Conservation (phyloP, 2,329 filamentous ascomycete genomes). For the Neofusicoccum umdonicola region DNA sequence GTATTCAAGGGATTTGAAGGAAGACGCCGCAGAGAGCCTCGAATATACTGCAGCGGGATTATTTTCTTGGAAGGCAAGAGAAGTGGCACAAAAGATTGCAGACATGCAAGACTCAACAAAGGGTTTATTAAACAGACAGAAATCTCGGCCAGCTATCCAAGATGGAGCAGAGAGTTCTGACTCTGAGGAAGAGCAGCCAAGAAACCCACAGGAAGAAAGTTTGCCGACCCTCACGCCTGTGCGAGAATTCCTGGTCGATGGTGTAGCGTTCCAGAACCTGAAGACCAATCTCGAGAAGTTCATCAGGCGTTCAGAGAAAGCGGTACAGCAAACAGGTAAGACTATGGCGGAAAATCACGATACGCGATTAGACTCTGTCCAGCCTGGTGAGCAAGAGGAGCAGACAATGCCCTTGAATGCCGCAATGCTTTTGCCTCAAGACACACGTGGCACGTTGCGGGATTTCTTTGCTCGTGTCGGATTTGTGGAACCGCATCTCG, state of each 20-base stretch:
- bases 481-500: constrained; percentile 17
- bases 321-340: too few relatives aligned
- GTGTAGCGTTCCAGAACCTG: background rate
- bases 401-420: background rate
- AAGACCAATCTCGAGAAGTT: background rate
- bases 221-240: background rate
- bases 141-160: background rate
- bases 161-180: background rate
- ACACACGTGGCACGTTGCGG: background rate
- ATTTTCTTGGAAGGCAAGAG: background rate
- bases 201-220: background rate
- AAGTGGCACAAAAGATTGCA: background rate
- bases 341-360: too few relatives aligned
- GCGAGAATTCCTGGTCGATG: background rate
- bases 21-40: background rate
- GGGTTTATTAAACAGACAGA: background rate
- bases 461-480: background rate
- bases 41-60: background rate
- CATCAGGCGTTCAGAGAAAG: background rate
- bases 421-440: too few relatives aligned
- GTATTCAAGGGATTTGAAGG: background rate
- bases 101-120: background rate
- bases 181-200: background rate
- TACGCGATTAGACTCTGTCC: too few relatives aligned
- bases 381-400: background rate